Percentiles rank a stretch among this genome's conserved stretches.
phyloP scores from a whole-genome alignment of 2,329 filamentous ascomycete genomes.

The Malbranchea cinnamomea region DNA sequence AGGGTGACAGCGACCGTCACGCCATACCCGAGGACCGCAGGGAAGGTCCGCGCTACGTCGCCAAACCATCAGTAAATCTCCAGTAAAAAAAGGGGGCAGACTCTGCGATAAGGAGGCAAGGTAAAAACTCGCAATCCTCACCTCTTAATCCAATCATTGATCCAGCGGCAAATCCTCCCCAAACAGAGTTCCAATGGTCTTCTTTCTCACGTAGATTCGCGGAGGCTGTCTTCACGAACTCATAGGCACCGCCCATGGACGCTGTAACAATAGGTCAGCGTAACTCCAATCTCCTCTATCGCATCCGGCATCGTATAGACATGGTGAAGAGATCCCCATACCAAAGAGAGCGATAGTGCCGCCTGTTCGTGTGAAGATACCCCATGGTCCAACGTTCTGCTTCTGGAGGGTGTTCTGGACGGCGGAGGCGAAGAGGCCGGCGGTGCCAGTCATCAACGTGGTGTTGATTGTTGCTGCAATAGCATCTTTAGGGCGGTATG shows the following conservation, averaged over 20 bases:
- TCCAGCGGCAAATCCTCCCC: constrained; percentile 66
- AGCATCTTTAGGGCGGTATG: constrained; percentile 66
- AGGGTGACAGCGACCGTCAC: constrained; percentile 42
- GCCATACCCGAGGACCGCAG: constrained; percentile 56
- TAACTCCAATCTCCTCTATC: constrained; percentile 3
- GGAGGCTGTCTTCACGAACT: constrained; percentile 59
- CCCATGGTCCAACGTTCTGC: constrained; percentile 65
- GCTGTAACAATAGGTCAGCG: constrained; percentile 32
- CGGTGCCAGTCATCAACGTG: constrained; percentile 47
- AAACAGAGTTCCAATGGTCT: constrained; percentile 57
- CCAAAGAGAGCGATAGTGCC: constrained; percentile 55
- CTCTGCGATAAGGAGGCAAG: background rate
- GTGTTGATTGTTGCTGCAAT: constrained; percentile 51
- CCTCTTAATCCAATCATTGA: constrained; percentile 56
- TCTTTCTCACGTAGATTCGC: constrained; percentile 79
- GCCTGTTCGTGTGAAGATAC: constrained; percentile 66
- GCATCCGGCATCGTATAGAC: too few species aligned
- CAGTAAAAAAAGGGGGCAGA: background rate
- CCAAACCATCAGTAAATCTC: background rate
- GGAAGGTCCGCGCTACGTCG: constrained; percentile 45
- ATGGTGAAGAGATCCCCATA: constrained; percentile 29
- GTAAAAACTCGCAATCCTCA: too few species aligned
- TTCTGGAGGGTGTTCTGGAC: constrained; percentile 77
- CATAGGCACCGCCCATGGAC: constrained; percentile 58
- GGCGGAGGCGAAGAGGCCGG: constrained; percentile 58